A percentile compares a stretch with the other conserved stretches of the same genome.
Evolutionary conservation across 352 stramenopile species (phyloP).

Genomic region (Pythium phragmiticola): DNA sequence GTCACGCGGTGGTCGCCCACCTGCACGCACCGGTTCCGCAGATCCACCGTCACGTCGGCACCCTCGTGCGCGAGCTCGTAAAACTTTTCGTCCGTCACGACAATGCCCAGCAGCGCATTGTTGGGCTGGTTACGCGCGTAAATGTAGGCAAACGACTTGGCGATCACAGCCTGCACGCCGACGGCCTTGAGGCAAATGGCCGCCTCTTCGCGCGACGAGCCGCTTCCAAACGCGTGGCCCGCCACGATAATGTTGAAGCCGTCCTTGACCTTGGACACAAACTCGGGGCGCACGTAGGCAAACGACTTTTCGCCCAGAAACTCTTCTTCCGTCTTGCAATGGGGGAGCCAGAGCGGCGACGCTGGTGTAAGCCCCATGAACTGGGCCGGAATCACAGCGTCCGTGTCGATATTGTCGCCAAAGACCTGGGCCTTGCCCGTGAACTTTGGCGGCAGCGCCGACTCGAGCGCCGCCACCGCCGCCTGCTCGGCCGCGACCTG

Average conservation of each 20-base stretch:
- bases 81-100: conserved; percentile 81
- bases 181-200: conserved; percentile 81
- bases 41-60: conserved; percentile 65
- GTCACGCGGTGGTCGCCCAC: conserved; percentile 57
- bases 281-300: conserved; percentile 79
- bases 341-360: conserved; percentile 71
- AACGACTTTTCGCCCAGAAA: conserved; percentile 81
- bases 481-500: conserved; percentile 60
- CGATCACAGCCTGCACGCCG: conserved; percentile 77
- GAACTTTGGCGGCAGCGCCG: conserved; percentile 55
- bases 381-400: conserved; percentile 78
- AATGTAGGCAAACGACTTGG: conserved; percentile 87
- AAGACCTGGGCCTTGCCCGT: conserved; percentile 70
- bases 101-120: conserved; percentile 78
- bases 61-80: conserved; percentile 68
- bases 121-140: conserved; percentile 85
- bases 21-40: conserved; percentile 64
- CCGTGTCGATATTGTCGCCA: conserved; percentile 81
- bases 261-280: conserved; percentile 62
- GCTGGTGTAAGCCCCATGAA: conserved; percentile 83
- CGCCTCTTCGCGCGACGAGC: conserved; percentile 77
- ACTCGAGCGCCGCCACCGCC: conserved; percentile 51
- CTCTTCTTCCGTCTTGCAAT: conserved; percentile 79
- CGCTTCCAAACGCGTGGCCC: conserved; percentile 67
- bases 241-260: conserved; percentile 83